Base-by-base conservation (phyloP, 768 basidiomycete species). In the Termitomyces sp. region DNA sequence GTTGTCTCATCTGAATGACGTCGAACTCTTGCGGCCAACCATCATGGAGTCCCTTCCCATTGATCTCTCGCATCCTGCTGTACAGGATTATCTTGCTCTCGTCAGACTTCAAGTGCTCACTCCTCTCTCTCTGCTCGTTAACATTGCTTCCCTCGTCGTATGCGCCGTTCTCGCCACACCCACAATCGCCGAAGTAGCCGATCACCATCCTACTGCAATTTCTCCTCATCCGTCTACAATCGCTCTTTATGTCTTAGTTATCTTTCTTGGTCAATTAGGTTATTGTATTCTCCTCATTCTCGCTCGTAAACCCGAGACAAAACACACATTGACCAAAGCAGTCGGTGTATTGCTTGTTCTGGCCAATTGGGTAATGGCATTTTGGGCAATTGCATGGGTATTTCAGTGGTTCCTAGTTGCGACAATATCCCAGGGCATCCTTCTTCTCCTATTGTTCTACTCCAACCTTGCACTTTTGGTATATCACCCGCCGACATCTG, bases 21-120 rank as follows among this genome's bases (percentile, higher is more conserved):
- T 57, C 21, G 9, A 28, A 6, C 30, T 17, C 42, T 55, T 38
- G 19, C 3, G 15, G 3, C 38, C 35, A 26, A 49, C 53, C 30
- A 45, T 37, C 60, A 85, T 86, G 84, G 80, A 80, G 32, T 62
- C 72, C 1, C 69, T 86, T 0, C 84, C 84, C 0, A 55, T 87
- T 14, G 85, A 87, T 68, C 72, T 76, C 34, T 73, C 73, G 2
- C 77, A 83, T 59, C 85, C 88, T 0, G 80, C 77, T 2, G 77
- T 90, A 10, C 75, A 75, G 38, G 83, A 90, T 2, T 87, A 84
- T 65, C 73, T 90, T 40, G 70, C 84, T 2, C 83, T 90, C 10
- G 73, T 86, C 8, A 71, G 88, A 45, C 78, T 97, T 4, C 93
- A 97, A 66, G 90, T 96, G 21, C 72, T 94, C 45, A 93, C 93